Base-by-base conservation (phyloP, 139 green algal genomes). In the Astrephomene gubernaculifera region DNA sequence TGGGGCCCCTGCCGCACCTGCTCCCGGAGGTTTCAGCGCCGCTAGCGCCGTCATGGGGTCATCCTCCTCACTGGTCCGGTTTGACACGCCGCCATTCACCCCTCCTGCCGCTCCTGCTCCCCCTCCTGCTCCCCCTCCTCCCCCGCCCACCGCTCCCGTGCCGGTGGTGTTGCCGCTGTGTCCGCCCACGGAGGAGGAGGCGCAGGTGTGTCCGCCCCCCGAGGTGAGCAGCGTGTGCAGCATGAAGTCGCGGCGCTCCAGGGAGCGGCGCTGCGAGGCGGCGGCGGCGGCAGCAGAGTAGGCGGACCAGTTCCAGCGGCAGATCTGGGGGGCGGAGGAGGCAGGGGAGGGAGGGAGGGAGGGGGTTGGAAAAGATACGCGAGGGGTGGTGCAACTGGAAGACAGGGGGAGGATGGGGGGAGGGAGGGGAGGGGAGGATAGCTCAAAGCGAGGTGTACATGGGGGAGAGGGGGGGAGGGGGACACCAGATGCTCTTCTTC, bases 171-270 rank as follows among this genome's bases (percentile, higher is more conserved):
- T 4, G 71, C 25, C 9, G 43, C 25, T 44, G 44, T 76, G 69
- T 19, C 69, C 69, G 1, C 69, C 69, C 21, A 24, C 69, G n/a
- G n/a, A n/a, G n/a, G n/a, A n/a, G n/a, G n/a, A n/a, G n/a, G n/a
- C n/a, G n/a, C n/a, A n/a, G n/a, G n/a, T n/a, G 43, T 24, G 36
- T 2, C 69, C 69, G 38, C 24, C 8, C 8, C 39, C 69, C 19
- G 69, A 70, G 73, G 35, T 54, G 5, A 81, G n/a, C n/a, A n/a
- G 52, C 24, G 73, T 81, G 36, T 54, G 22, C 0, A 84, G 61
- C 63, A 85, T 53, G 4, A 82, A 1, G 22, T 82, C 75, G 1
- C 75, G 36, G 27, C 75, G 54, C 75, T 82, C 75, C 19, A 82
- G n/a, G 38, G 75, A 82, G 38, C 57, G 57, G 38, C 75, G 75